Conservation (phyloP, 176 grass and related monocot species). For the Triticum monococcum region DNA sequence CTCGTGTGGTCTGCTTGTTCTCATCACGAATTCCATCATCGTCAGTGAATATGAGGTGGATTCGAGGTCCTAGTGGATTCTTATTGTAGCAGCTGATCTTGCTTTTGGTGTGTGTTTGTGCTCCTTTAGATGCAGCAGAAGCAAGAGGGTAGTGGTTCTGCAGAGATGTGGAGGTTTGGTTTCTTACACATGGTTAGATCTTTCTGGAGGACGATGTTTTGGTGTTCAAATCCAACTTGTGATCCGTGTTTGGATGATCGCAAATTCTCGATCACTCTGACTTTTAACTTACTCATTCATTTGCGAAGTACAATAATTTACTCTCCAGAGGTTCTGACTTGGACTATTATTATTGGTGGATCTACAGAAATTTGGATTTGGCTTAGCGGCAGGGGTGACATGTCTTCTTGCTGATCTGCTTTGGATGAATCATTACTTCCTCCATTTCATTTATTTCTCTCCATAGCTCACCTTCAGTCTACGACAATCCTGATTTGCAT, state of each 20-base stretch:
- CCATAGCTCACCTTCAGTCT: not conserved
- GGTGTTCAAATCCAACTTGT: no score
- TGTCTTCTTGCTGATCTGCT: no score
- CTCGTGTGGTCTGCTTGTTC: not conserved
- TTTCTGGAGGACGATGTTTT: no score
- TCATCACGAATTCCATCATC: not conserved
- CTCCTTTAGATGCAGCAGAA: not conserved
- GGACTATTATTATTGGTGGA: not conserved
- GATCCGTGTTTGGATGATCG: not conserved
- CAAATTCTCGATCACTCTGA: not conserved
- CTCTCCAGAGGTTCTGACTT: no score
- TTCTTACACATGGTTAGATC: not conserved
- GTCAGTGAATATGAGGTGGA: not conserved
- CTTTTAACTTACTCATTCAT: no score
- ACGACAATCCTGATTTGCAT: not conserved
- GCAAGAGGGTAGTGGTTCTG: no score
- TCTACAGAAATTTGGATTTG: constrained; percentile 14
- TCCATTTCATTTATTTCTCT: no score
- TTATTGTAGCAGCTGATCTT: not conserved
- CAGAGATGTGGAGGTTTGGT: not conserved
- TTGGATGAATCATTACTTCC: no score
- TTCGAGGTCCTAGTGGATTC: not conserved
- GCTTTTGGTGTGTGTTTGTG: constrained; percentile 7
- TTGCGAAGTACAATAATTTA: no score
- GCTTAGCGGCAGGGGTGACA: no score